phyloP scores from a whole-genome alignment of 306 rosid genomes.

The Carpinus fangiana region DNA sequence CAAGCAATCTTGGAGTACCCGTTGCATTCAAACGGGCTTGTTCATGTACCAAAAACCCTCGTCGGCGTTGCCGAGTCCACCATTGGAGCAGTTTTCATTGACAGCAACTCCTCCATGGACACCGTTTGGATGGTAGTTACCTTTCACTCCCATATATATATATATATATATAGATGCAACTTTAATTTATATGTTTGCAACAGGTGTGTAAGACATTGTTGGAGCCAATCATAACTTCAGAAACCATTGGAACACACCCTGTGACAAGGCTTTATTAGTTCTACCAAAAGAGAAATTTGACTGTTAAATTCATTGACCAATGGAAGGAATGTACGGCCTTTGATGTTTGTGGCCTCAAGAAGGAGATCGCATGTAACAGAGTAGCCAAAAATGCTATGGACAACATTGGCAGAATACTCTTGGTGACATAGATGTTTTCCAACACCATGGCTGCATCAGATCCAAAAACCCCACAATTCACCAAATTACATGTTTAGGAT shows the following conservation, averaged over 20 bases:
- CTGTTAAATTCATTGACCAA: conserved; percentile 33
- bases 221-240: conserved; percentile 45
- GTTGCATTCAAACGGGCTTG: conserved; percentile 54
- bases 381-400: conserved; percentile 59
- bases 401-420: conserved; percentile 27
- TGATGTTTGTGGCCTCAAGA: conserved; percentile 37
- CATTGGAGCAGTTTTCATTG: conserved; percentile 57
- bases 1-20: conserved; percentile 33
- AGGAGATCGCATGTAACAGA: conserved; percentile 54
- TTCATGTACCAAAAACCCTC: conserved; percentile 48
- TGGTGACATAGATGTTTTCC: neutral
- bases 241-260: conserved; percentile 42
- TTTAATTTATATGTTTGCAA: neutral
- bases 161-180: no score
- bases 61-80: conserved; percentile 58
- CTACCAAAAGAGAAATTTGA: conserved; percentile 49
- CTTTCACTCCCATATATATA: no score
- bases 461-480: no score
- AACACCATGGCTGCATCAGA: neutral
- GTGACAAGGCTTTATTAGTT: conserved; percentile 43
- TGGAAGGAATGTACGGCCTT: conserved; percentile 37
- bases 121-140: conserved; percentile 50
- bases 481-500: no score
- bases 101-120: conserved; percentile 38
- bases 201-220: conserved; percentile 47